Conservation (phyloP, 148 eudicot genomes). For the Nepenthes mirabilis region DNA sequence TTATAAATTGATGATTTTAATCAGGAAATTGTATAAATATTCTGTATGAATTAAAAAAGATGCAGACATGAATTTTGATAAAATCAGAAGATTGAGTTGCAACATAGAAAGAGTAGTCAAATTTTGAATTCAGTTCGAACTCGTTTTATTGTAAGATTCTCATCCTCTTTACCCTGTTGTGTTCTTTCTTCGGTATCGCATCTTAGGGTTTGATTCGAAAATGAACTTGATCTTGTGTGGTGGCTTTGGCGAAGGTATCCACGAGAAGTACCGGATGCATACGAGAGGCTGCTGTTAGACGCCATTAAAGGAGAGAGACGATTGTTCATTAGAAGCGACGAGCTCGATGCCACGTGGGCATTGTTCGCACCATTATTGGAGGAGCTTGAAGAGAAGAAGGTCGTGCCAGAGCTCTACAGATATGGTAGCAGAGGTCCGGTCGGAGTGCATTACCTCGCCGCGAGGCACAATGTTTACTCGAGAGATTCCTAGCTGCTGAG, state of each 20-base stretch:
- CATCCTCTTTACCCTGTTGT: background rate
- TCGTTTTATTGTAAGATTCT: no score
- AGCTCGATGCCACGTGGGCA: constrained; percentile 26
- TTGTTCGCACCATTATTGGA: constrained; percentile 18
- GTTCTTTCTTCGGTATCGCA: background rate
- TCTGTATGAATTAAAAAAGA: no score
- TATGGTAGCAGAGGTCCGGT: constrained; percentile 30
- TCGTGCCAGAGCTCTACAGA: constrained; percentile 19
- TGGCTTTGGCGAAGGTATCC: constrained; percentile 12
- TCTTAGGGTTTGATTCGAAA: background rate
- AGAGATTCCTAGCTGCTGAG: constrained; percentile 1
- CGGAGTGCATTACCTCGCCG: constrained; percentile 30
- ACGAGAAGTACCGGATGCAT: constrained; percentile 25
- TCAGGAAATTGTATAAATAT: no score
- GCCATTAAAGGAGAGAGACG: constrained; percentile 32
- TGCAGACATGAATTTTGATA: no score
- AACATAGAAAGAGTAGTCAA: no score
- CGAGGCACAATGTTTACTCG: constrained; percentile 21
- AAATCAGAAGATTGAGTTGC: no score
- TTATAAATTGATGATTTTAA: no score
- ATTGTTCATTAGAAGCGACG: constrained; percentile 32
- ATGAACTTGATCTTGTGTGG: background rate
- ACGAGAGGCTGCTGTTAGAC: constrained; percentile 24
- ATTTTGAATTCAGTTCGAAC: no score
- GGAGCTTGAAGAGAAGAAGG: constrained; percentile 18